Base-by-base conservation (phyloP, 495 filamentous ascomycete species). In the Penicillium antarcticum region DNA sequence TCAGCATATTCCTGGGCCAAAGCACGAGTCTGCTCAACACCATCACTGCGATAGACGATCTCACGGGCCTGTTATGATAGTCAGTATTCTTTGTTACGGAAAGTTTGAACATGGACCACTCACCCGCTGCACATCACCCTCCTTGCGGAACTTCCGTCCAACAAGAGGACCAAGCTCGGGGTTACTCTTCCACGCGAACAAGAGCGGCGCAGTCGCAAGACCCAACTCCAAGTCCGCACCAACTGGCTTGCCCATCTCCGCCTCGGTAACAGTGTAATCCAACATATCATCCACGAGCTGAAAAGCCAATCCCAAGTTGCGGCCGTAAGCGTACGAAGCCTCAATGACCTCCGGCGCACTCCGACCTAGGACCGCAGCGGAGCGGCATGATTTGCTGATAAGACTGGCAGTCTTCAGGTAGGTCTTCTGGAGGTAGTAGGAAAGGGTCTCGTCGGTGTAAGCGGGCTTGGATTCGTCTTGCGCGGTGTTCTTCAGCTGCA, bases 271-370 rank as follows among this genome's bases (percentile, higher is more conserved):
- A 0, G 94, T 97, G 65, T 97, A 98, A 72, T 98, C 94, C 58
- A 98, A 77, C 87, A 98, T 88, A 65, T 98, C 94, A 58, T 98
- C 94, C 10, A 98, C 92, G n/a, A 98, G 75, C 75, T 98, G 94
- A 73, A 98, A 98, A 2, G 94, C 94, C 45, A 98, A 66, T 0
- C 94, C 94, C 43, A 98, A 70, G 57, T 97, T 96, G 70, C 85
- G 88, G 29, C 94, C 94, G 65, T 96, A 98, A 13, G 76, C 56
- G 62, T 98, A 98, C 0, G 95, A 89, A 2, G 94, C 86, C 56
- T 97, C 90, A 2, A 96, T 88, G 13, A 92, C 88, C 57, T 86
- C 82, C 1, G 82, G 79, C 13, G 90, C 81, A 19, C 84, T 80
- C 19, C 87, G 80, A 18, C 95, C 92, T 12, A 98, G 80, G 21